Evolutionary conservation across 2,329 filamentous ascomycete genomes (phyloP).

Genomic region (Westerdykella sp.): DNA sequence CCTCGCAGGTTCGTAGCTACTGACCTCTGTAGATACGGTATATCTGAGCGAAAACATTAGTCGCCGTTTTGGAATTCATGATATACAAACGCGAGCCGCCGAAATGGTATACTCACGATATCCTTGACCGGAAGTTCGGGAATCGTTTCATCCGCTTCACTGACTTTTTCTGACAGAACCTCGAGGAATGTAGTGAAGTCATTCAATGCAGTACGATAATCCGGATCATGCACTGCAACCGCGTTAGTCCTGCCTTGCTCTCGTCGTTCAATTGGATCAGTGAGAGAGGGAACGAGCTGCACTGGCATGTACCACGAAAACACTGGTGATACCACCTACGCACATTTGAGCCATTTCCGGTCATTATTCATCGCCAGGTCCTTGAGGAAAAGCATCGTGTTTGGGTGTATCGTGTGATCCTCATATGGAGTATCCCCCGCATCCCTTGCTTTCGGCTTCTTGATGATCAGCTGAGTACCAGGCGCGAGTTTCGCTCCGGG

Average conservation of each 20-base stretch:
- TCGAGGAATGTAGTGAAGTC: constrained; percentile 80
- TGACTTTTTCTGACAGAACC: constrained; percentile 62
- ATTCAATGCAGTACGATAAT: constrained; percentile 70
- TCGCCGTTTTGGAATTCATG: not conserved
- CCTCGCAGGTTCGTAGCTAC: not conserved
- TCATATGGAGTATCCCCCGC: constrained; percentile 54
- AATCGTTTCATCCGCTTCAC: constrained; percentile 69
- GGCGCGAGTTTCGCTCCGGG: constrained; percentile 52
- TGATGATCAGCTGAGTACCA: constrained; percentile 56
- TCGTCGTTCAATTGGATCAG: too few species aligned
- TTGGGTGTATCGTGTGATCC: constrained; percentile 55
- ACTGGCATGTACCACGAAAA: too few species aligned
- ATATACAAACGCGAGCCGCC: not conserved
- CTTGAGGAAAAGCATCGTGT: constrained; percentile 55
- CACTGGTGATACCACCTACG: constrained; percentile 9
- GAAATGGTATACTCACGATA: constrained; percentile 47
- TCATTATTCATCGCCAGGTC: constrained; percentile 58
- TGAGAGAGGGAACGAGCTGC: too few species aligned
- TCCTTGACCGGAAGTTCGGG: constrained; percentile 84
- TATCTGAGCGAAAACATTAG: constrained; percentile 41
- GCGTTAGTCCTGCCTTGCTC: constrained; percentile 2
- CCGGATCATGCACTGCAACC: constrained; percentile 63
- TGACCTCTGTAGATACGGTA: constrained; percentile 71
- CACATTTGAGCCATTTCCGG: constrained; percentile 59
- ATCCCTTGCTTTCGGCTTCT: constrained; percentile 57